These are phyloP conservation scores for Elsinoe perseae DNA, from an alignment of 2,329 filamentous ascomycete genomes.

Conservation along the genomic window DNA sequence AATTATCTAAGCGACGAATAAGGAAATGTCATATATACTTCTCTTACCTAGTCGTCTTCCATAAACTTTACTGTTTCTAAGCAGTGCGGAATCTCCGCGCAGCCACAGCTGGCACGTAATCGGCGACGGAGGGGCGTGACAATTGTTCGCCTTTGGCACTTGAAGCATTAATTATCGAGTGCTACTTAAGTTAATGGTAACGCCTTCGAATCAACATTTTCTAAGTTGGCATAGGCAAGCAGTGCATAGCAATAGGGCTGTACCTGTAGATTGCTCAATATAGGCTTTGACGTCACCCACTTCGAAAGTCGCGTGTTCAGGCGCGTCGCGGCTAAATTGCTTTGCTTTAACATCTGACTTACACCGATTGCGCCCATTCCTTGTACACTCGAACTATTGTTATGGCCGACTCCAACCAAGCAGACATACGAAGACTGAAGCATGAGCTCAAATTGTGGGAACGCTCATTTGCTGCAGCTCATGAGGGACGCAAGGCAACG, in stretches of 20 bases:
- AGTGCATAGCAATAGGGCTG: too few relatives aligned
- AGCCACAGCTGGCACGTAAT: neutral
- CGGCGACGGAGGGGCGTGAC: neutral
- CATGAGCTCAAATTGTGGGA: conserved; percentile 68
- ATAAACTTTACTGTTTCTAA: conserved; percentile 2
- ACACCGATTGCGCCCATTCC: neutral
- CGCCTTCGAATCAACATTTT: too few relatives aligned
- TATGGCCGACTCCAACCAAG: neutral
- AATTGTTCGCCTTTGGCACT: too few relatives aligned
- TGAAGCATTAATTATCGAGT: too few relatives aligned
- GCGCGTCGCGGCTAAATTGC: conserved; percentile 13
- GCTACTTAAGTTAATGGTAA: too few relatives aligned
- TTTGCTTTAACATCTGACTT: neutral
- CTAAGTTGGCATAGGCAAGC: too few relatives aligned
- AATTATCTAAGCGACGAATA: too few relatives aligned
- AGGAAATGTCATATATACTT: conserved; percentile 5
- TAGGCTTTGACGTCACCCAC: conserved; percentile 10
- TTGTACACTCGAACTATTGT: neutral
- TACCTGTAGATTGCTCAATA: too few relatives aligned
- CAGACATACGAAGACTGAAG: conserved; percentile 40
- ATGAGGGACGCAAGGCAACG: conserved; percentile 61
- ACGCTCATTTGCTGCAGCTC: conserved; percentile 52
- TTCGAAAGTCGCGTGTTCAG: neutral
- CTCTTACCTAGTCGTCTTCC: neutral
- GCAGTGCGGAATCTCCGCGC: conserved; percentile 12